Base-by-base conservation (phyloP, 2,329 filamentous ascomycete genomes). In the Torrubiella hemipterigena region DNA sequence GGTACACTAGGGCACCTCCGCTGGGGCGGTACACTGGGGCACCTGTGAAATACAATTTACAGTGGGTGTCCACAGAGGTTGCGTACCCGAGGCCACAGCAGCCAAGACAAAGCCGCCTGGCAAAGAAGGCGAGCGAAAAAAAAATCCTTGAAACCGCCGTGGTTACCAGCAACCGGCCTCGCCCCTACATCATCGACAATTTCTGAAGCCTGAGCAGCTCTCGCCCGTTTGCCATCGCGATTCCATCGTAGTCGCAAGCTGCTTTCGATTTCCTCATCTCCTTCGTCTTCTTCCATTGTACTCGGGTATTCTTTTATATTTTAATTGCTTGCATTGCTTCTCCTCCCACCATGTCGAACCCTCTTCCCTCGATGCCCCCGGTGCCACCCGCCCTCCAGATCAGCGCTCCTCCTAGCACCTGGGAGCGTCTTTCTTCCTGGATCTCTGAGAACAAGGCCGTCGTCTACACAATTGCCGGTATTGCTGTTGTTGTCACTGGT, bases 401-500 rank as follows among this genome's bases (percentile, higher is more conserved):
- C 44, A 59, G 70, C 35, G 55, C 63, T 42, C 70, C 79, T 38
- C 73, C 78, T 37, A 80, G 82, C 28, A 62, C 91, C 34, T 94
- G 86, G 86, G 84, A 94, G 57, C 80, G 87, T 49, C 66, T 95
- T 59, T 81, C 86, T 43, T 78, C 67, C 51, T 98, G 91, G 89
- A 86, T 82, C 11, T 83, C 86, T 3, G 89, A 96, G 55, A 87
- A 98, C 64, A 96, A 95, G 66, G 81, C 84, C 29, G 72, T 89
- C 33, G 87, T 93, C 40, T 98, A 95, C 61, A 95, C 91, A 44
- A 84, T 96, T 59, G 91, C 89, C 34, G 91, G 91, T 49, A 82
- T 94, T 37, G 89, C 89, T 32, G 73, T 94, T 29, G 85, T 95
- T 26, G 82, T 93, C 34, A 91, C 85, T 11, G 84, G 83, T 38